Conservation (phyloP, 108 stramenopile genomes). For the Conticribra guillardii region DNA sequence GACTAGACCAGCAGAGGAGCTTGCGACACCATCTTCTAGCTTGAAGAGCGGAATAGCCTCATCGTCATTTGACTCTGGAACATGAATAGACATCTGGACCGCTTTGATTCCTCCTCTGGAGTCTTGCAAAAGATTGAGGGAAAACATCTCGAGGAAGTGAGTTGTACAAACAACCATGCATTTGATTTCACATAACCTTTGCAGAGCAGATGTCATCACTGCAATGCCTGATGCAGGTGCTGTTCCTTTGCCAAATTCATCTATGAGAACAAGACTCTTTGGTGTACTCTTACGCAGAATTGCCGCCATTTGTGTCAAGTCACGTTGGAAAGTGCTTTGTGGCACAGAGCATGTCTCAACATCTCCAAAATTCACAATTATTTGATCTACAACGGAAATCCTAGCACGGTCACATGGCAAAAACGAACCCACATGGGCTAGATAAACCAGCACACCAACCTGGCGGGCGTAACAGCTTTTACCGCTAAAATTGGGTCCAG, state of each 20-base stretch:
- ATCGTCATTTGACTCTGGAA: conserved; percentile 66
- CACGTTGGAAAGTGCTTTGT: conserved; percentile 93
- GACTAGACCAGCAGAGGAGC: conserved; percentile 89
- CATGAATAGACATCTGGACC: conserved; percentile 87
- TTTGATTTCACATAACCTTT: conserved; percentile 57
- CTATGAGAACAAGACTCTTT: conserved; percentile 88
- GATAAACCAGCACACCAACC: conserved; percentile 88
- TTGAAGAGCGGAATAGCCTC: conserved; percentile 87
- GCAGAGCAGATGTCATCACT: conserved; percentile 84
- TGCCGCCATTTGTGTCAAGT: conserved; percentile 88
- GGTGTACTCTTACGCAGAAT: conserved; percentile 73
- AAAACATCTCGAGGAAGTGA: conserved; percentile 96
- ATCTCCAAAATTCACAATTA: conserved; percentile 86
- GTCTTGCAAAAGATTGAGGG: conserved; percentile 76
- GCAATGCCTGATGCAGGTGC: conserved; percentile 94
- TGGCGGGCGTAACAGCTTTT: conserved; percentile 93
- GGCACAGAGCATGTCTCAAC: conserved; percentile 93
- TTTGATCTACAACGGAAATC: conserved; percentile 89
- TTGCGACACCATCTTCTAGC: conserved; percentile 86
- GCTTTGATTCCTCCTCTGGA: conserved; percentile 76
- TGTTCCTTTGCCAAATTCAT: conserved; percentile 98
- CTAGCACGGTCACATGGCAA: conserved; percentile 86
- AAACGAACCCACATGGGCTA: conserved; percentile 93
- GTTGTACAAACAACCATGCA: conserved; percentile 90
- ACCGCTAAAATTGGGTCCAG: conserved; percentile 94